Evolutionary conservation across 176 grass and related monocot genomes (phyloP).

Genomic region (Chrysopogon serrulatus): DNA sequence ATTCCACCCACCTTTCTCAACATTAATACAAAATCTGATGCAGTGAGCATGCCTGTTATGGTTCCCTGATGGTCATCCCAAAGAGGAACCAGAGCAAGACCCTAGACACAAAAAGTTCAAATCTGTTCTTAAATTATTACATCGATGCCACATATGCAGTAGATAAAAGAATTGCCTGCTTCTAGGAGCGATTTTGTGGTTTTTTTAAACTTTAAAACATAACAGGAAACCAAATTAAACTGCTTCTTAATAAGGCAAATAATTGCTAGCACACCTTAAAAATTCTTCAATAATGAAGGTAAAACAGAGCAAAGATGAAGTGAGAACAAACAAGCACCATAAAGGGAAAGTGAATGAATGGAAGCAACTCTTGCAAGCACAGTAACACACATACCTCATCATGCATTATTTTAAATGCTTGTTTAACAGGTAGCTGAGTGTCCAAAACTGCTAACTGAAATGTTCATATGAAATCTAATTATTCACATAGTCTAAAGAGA

Average conservation of each 20-base stretch:
- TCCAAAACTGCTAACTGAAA: slow-evolving; percentile 70
- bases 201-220: not conserved
- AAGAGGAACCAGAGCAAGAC: slow-evolving; percentile 57
- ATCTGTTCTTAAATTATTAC: slow-evolving; percentile 1
- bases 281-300: not conserved
- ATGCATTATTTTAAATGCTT: slow-evolving; percentile 75
- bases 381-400: slow-evolving; percentile 42
- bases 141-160: not conserved
- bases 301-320: not conserved
- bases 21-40: slow-evolving; percentile 70
- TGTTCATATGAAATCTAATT: slow-evolving; percentile 4
- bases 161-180: slow-evolving; percentile 9
- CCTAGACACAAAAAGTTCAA: slow-evolving; percentile 35
- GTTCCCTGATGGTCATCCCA: slow-evolving; percentile 54
- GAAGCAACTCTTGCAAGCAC: not conserved
- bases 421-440: slow-evolving; percentile 50
- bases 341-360: not conserved
- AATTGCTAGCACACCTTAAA: not conserved
- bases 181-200: not conserved
- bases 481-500: slow-evolving; percentile 14
- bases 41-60: slow-evolving; percentile 63
- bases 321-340: slow-evolving; percentile 6
- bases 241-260: not conserved
- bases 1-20: slow-evolving; percentile 50
- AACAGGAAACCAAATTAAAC: not conserved